Evolutionary conservation across 768 basidiomycete genomes (phyloP).

Genomic region (Suillus americanus): DNA sequence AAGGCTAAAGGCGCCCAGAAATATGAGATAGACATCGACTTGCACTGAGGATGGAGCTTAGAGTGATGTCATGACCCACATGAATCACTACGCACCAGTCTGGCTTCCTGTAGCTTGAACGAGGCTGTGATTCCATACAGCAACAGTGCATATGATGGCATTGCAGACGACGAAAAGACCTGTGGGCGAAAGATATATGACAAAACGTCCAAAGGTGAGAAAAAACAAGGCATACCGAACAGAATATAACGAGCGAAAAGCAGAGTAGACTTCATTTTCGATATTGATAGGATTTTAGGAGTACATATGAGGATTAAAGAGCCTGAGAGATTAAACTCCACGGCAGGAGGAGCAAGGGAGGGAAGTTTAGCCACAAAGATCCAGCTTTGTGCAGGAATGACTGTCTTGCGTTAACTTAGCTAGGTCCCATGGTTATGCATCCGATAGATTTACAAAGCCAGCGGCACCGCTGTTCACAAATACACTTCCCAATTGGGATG

Average conservation of each 20-base stretch:
- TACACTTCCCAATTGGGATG: neutral
- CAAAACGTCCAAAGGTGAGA: neutral
- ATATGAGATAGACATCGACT: constrained; percentile 60
- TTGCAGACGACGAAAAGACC: constrained; percentile 63
- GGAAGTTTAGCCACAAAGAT: constrained; percentile 20
- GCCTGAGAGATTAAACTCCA: constrained; percentile 30
- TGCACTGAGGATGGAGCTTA: constrained; percentile 33
- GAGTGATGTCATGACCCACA: constrained; percentile 2
- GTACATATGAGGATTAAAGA: constrained; percentile 20
- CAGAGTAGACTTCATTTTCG: constrained; percentile 45
- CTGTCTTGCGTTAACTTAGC: constrained; percentile 9
- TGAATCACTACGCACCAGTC: constrained; percentile 38
- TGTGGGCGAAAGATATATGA: constrained; percentile 23
- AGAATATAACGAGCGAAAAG: constrained; percentile 55
- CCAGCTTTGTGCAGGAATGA: constrained; percentile 26
- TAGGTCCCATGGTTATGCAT: neutral
- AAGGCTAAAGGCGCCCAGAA: constrained; percentile 59
- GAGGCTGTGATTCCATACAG: constrained; percentile 69
- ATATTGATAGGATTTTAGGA: constrained; percentile 23
- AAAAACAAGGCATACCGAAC: constrained; percentile 44
- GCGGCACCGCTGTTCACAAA: neutral
- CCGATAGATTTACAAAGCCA: neutral
- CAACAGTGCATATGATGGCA: constrained; percentile 61
- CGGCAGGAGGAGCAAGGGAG: constrained; percentile 23
- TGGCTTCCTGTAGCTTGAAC: constrained; percentile 30